A percentile compares a stretch with the other conserved stretches of the same genome.
phyloP scores from a whole-genome alignment of 495 filamentous ascomycete genomes.

The Xylaria cubensis region DNA sequence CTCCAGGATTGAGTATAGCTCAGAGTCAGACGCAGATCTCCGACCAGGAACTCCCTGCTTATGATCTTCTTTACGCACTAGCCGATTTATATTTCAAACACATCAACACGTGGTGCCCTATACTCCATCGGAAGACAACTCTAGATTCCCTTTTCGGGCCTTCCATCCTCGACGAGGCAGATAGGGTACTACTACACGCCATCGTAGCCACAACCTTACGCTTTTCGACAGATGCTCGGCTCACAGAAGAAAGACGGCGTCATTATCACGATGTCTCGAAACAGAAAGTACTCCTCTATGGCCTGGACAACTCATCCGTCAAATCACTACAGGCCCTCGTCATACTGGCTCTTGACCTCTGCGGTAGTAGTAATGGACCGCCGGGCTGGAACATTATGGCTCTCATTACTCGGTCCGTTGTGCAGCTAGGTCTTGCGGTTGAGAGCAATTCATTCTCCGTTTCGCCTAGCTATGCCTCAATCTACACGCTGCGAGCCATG shows the following conservation, averaged over 20 bases:
- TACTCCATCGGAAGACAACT: constrained; percentile 79
- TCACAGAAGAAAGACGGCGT: constrained; percentile 72
- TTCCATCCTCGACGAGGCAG: constrained; percentile 75
- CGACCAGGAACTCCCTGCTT: constrained; percentile 82
- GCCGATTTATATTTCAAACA: constrained; percentile 90
- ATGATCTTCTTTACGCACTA: constrained; percentile 80
- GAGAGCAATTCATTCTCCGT: constrained; percentile 78
- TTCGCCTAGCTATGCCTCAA: constrained; percentile 76
- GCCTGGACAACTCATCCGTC: constrained; percentile 85
- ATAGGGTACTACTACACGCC: constrained; percentile 82
- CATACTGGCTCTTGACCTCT: constrained; percentile 79
- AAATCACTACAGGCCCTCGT: constrained; percentile 85
- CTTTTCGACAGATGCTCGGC: constrained; percentile 75
- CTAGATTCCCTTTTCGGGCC: constrained; percentile 82
- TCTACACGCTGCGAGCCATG: constrained; percentile 83
- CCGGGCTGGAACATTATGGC: constrained; percentile 90
- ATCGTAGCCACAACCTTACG: constrained; percentile 85
- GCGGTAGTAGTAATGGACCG: constrained; percentile 81
- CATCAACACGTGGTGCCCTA: constrained; percentile 90
- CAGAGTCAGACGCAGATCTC: constrained; percentile 50
- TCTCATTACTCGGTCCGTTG: constrained; percentile 81
- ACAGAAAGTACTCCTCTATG: constrained; percentile 82
- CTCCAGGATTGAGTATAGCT: constrained; percentile 51
- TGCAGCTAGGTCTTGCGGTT: constrained; percentile 81
- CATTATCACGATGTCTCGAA: constrained; percentile 82